phyloP scores from a whole-genome alignment of 2,329 filamentous ascomycete genomes.

The Alternaria viburni region DNA sequence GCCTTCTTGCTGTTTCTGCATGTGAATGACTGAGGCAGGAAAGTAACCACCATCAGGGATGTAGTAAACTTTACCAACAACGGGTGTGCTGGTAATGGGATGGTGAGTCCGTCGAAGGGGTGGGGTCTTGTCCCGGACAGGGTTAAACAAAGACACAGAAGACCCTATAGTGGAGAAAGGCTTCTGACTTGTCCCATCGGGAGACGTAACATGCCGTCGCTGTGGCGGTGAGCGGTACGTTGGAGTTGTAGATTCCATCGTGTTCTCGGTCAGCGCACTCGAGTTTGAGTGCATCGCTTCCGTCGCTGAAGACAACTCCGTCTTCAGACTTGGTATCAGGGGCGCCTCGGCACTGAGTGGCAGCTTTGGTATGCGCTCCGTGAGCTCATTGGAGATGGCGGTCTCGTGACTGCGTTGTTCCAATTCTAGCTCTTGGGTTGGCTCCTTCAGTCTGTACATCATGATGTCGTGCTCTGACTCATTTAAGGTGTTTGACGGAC shows the following conservation, averaged over 20 bases:
- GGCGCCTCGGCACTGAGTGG: neutral
- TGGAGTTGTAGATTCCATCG: neutral
- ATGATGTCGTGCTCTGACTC: neutral
- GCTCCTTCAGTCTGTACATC: neutral
- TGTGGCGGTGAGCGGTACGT: neutral
- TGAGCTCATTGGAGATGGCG: neutral
- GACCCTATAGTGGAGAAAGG: neutral
- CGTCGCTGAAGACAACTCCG: neutral
- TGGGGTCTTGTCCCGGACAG: neutral
- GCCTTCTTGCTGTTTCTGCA: constrained; percentile 20
- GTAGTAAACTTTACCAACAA: constrained; percentile 19
- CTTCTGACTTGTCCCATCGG: neutral
- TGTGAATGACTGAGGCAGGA: constrained; percentile 16
- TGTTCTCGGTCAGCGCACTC: neutral
- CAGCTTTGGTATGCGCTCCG: neutral
- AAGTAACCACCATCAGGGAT: constrained; percentile 12
- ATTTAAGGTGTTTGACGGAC: neutral
- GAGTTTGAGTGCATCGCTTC: neutral
- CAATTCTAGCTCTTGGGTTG: neutral
- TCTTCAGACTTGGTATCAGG: neutral
- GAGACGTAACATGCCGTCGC: neutral
- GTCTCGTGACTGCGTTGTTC: neutral
- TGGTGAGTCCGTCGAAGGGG: neutral
- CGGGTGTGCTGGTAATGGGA: neutral
- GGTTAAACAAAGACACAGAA: neutral